Evolutionary conservation across 805 yeast species (phyloP).

Genomic region (Zygotorulaspora florentina): DNA sequence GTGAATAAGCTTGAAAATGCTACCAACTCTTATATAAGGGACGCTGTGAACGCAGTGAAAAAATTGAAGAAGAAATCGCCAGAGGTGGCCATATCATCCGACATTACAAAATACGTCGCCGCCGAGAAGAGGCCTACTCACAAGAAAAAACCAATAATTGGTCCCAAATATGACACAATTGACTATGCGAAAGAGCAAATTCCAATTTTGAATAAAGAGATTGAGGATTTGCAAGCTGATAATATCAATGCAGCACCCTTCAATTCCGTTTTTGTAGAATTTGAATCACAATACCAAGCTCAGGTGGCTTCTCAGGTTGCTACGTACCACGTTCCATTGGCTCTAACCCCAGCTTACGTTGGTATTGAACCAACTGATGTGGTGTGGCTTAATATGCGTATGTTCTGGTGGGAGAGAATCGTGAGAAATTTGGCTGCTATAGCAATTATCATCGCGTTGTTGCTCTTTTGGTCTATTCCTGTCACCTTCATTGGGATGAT

Average conservation of each 20-base stretch:
- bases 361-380: constrained; percentile 64
- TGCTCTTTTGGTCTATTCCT: constrained; percentile 70
- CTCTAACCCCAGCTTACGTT: constrained; percentile 54
- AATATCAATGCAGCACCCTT: constrained; percentile 53
- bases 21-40: constrained; percentile 51
- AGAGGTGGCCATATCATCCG: constrained; percentile 40
- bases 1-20: constrained; percentile 65
- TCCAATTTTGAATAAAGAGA: constrained; percentile 55
- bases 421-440: constrained; percentile 49
- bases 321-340: constrained; percentile 61
- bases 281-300: constrained; percentile 69
- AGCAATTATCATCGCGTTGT: constrained; percentile 51
- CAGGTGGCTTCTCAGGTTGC: constrained; percentile 65
- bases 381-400: constrained; percentile 67
- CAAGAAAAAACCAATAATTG: constrained; percentile 41
- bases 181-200: constrained; percentile 52
- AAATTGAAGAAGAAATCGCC: constrained; percentile 61
- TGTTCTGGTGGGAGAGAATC: constrained; percentile 76
- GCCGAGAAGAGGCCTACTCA: constrained; percentile 64
- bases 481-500: constrained; percentile 75
- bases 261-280: constrained; percentile 76
- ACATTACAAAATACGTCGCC: constrained; percentile 56
- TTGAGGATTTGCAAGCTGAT: constrained; percentile 49
- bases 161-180: constrained; percentile 62
- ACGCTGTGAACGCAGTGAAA: constrained; percentile 57